Evolutionary conservation across 768 basidiomycete species (phyloP), one percentile per base, ranked within the genome.

Genomic region (Rhodosporidiobolus odoratus): DNA sequence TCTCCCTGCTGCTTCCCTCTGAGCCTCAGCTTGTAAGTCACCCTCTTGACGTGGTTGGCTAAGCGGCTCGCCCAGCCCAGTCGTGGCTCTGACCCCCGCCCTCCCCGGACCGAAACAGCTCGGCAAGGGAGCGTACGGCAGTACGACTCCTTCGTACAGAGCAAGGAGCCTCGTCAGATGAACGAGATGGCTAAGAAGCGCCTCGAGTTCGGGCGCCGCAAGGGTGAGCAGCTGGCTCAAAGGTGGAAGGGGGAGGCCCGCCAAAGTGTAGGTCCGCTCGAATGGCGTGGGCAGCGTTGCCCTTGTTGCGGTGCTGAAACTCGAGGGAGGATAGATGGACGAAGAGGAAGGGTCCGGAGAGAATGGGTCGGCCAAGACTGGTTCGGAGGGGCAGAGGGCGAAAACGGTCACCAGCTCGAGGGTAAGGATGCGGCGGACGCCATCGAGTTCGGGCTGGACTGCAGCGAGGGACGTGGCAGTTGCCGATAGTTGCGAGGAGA

Each of bases 101-200:
- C 56, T 43, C 0, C 73, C 73, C 3, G 65, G 57, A 0, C 65
- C 65, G 45, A 66, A 73, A 3, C 32, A 25, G 30, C 47, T 37
- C 21, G 38, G 41, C n/a, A 67, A 9, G 3, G 68, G 72, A 7
- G 56, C 23, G 57, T 57, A 70, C 6, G 73, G 73, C 3, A 74
- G 53, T 2, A 30, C 4, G 32, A 65, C 41, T 16, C 50, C 37
- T 38, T 58, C 65, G 58, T 74, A 74, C 13, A 70, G 47, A 4
- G 73, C 73, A 25, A 74, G 32, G 30, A 74, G 54, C 23, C 65
- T 48, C 1, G 34, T 40, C 34, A 74, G 62, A 35, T 70, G 65
- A 0, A 30, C 2, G 35, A 74, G 58, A 47, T 70, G 50, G 13
- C 52, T 38, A 16, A 74, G 62, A 17, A 68, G 38, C 8, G 73